phyloP scores from a whole-genome alignment of 495 filamentous ascomycete genomes.

The Penicillium paradoxum region DNA sequence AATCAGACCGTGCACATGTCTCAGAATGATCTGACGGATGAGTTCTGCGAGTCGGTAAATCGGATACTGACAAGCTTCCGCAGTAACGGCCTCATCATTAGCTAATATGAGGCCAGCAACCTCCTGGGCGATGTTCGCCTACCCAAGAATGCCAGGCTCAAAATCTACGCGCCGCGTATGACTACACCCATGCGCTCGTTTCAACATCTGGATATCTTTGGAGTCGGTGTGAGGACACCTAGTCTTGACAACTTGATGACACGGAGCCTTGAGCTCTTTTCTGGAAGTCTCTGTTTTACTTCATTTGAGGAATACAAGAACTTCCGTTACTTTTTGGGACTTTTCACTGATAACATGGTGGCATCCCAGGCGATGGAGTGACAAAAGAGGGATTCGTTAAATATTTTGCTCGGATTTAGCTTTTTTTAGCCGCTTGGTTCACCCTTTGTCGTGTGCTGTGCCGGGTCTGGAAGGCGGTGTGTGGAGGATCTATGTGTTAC shows the following conservation, averaged over 20 bases:
- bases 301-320: constrained; percentile 46
- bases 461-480: too few relatives aligned
- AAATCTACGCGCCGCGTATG: constrained; percentile 51
- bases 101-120: constrained; percentile 53
- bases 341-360: constrained; percentile 23
- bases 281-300: constrained; percentile 59
- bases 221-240: constrained; percentile 1
- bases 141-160: constrained; percentile 34
- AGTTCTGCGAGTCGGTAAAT: constrained; percentile 47
- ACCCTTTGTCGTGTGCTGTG: not conserved
- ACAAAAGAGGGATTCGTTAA: constrained; percentile 46
- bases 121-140: constrained; percentile 36
- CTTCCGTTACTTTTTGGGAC: constrained; percentile 51
- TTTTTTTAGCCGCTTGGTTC: not conserved
- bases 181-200: constrained; percentile 40
- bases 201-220: constrained; percentile 39
- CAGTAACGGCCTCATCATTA: constrained; percentile 41
- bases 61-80: constrained; percentile 47
- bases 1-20: constrained; percentile 15
- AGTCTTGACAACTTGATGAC: not conserved
- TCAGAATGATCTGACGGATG: constrained; percentile 22
- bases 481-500: too few relatives aligned
- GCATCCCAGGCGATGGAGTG: constrained; percentile 16
- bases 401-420: not conserved
- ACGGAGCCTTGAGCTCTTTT: constrained; percentile 55